Conservation (phyloP, 495 filamentous ascomycete species). For the Geopyxis carbonaria region DNA sequence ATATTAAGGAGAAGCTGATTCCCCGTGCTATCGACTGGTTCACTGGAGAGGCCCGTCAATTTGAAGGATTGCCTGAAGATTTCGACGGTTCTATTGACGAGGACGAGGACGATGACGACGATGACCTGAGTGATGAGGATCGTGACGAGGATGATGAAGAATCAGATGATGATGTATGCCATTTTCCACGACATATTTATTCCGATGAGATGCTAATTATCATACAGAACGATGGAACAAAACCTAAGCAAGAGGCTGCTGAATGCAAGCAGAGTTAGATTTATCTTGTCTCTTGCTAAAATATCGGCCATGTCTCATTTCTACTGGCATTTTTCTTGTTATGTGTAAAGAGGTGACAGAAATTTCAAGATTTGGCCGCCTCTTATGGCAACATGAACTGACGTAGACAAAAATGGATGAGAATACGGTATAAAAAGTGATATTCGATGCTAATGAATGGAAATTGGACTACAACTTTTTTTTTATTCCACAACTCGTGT, state of each 20-base stretch:
- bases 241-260: slow-evolving; percentile 96
- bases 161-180: slow-evolving; percentile 77
- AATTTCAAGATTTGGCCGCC: too few relatives aligned
- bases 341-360: too few relatives aligned
- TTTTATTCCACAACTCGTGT: too few relatives aligned
- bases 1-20: slow-evolving; percentile 99
- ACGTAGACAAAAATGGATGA: too few relatives aligned
- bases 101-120: slow-evolving; percentile 86
- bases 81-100: slow-evolving; percentile 69
- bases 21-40: slow-evolving; percentile 99
- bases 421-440: too few relatives aligned
- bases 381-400: too few relatives aligned
- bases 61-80: slow-evolving; percentile 83
- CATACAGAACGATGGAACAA: slow-evolving; percentile 70
- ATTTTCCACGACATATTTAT: slow-evolving; percentile 7
- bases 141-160: slow-evolving; percentile 72
- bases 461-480: too few relatives aligned
- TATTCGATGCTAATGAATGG: too few relatives aligned
- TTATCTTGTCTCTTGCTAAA: slow-evolving; percentile 11
- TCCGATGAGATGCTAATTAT: slow-evolving; percentile 1
- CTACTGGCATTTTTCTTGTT: slow-evolving; percentile 1
- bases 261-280: slow-evolving; percentile 98
- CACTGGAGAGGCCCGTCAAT: slow-evolving; percentile 94
- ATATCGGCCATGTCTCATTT: neutral
- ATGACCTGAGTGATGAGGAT: slow-evolving; percentile 69